Base-by-base conservation (phyloP, 1,284 basidiomycete species). In the Irpex lacteus region DNA sequence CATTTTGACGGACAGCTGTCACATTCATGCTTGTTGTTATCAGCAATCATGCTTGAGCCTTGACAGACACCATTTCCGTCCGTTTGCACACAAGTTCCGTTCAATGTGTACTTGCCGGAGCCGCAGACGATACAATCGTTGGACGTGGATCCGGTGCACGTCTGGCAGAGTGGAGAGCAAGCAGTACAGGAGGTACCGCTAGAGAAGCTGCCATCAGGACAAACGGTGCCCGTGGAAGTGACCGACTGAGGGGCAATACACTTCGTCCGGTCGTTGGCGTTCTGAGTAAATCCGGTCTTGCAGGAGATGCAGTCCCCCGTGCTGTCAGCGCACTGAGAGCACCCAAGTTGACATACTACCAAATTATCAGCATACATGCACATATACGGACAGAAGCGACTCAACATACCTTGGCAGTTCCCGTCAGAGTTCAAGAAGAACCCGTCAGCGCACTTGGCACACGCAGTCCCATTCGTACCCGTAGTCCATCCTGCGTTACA, bases 1-100 rank as follows among this genome's bases (percentile, higher is more conserved):
- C 93, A 95, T 73, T 90, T 91, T 1, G 88, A 78, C 5, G 91
- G 89, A 74, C 91, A 94, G 63, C 92, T 83, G 70, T 94, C 91
- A 71, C 92, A 95, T 68, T 87, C 84, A 21, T 84, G 78, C 77
- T 94, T 95, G 70, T 85, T 83, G 69, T 92, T 93, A 69, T 95
- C 90, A n/a, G 86, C 91, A 50, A 95, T 83, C 65, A 91, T 75
- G 66, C 80, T 84, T 5, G 89, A 82, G 32, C 89, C 85, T 50
- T 83, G 75, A 75, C 92, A 95, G 18, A 92, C 84, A 11, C 93
- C 92, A 66, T 85, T 82, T 18, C 75, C 77, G 70, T 88, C 82
- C 15, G 87, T 81, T 47, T 81, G 75, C 4, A 93, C 88, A 69
- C 92, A 94, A 54, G 74, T 79, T 1, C 90, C 89, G 62, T 89